These are phyloP conservation scores for Priceomyces medius DNA, from an alignment of 805 yeast genomes.

Conservation along the genomic window DNA sequence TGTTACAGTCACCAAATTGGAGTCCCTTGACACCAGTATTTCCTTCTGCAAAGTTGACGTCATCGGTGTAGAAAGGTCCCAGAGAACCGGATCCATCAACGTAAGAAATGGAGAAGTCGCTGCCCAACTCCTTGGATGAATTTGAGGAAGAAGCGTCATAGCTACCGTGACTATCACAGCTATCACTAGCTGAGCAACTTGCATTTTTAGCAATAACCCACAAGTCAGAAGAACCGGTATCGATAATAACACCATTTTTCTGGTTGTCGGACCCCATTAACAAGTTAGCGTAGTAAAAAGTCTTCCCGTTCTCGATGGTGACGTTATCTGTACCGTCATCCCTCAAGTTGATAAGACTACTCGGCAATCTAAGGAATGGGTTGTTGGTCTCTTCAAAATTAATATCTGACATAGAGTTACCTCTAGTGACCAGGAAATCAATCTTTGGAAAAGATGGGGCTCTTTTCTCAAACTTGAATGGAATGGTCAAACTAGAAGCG, in stretches of 20 bases:
- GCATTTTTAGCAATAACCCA: conserved; percentile 20
- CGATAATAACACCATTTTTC: conserved; percentile 17
- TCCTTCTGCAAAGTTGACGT: not conserved
- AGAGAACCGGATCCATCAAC: not conserved
- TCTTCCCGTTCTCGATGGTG: conserved; percentile 1
- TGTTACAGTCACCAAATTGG: conserved; percentile 22
- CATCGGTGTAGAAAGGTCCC: conserved; percentile 1
- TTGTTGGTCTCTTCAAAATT: not conserved
- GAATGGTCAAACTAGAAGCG: conserved; percentile 8
- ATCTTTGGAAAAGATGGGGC: conserved; percentile 7
- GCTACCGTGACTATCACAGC: conserved; percentile 29
- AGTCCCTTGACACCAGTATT: conserved; percentile 25
- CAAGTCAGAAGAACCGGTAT: conserved; percentile 31
- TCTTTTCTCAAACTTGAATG: conserved; percentile 3
- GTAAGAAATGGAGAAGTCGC: not conserved
- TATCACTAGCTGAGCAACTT: conserved; percentile 7
- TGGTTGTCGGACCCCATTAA: conserved; percentile 1
- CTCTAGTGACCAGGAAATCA: conserved; percentile 8
- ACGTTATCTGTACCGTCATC: not conserved
- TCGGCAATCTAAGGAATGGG: not conserved
- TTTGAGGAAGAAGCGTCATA: conserved; percentile 34
- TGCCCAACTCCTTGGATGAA: conserved; percentile 24
- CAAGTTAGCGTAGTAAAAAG: conserved; percentile 3
- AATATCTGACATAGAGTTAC: not conserved
- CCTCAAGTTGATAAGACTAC: not conserved